These are phyloP conservation scores for Neoarthrinium moseri DNA, from an alignment of 2,329 filamentous ascomycete genomes.

Conservation along the genomic window DNA sequence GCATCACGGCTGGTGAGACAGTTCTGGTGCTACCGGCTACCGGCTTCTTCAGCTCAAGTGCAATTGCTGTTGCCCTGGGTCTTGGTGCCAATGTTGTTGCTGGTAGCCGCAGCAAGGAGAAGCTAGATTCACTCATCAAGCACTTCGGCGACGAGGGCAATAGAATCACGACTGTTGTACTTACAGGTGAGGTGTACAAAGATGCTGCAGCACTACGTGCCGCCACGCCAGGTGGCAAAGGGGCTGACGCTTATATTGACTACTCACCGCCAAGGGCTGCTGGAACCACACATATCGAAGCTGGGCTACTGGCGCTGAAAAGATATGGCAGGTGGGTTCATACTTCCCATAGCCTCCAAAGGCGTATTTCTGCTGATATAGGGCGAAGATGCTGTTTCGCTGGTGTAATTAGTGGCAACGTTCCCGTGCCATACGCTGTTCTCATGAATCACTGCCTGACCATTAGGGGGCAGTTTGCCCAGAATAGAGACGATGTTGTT, in stretches of 20 bases:
- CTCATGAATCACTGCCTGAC: not conserved
- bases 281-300: not conserved
- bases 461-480: not conserved
- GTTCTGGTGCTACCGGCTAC: not conserved
- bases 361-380: not conserved
- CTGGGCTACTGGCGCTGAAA: not conserved
- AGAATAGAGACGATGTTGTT: not conserved
- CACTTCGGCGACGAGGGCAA: constrained; percentile 1
- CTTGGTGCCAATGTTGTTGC: not conserved
- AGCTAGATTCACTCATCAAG: not conserved
- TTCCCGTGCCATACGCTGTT: not conserved
- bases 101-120: constrained; percentile 1
- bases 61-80: not conserved
- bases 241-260: constrained; percentile 1
- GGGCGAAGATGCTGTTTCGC: not conserved
- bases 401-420: not conserved
- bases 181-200: not conserved
- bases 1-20: not conserved
- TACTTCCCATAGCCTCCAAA: not conserved
- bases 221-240: constrained; percentile 1
- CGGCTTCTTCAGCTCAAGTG: constrained; percentile 2
- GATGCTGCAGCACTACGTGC: not conserved
- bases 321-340: not conserved
- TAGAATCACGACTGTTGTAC: not conserved
- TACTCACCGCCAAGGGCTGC: constrained; percentile 1